Conservation (phyloP, 169 alveolate genomes). For the Haemoproteus tartakovskyi region DNA sequence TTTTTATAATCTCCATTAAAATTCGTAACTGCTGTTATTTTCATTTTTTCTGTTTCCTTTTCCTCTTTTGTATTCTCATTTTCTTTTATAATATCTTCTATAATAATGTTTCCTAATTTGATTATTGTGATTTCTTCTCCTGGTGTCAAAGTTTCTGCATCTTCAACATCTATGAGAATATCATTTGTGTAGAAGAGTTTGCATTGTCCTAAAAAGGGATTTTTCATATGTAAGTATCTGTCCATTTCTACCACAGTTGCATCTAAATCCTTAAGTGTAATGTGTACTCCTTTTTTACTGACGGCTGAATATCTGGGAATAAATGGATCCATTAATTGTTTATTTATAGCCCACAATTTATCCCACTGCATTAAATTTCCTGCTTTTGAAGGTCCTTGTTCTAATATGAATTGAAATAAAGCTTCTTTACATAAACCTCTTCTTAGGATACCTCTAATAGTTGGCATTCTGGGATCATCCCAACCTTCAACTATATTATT, state of each 20-base stretch:
- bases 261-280: conserved; percentile 64
- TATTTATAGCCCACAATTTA: conserved; percentile 96
- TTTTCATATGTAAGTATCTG: conserved; percentile 91
- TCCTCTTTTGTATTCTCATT: conserved; percentile 70
- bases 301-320: conserved; percentile 94
- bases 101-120: conserved; percentile 94
- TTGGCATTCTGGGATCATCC: conserved; percentile 98
- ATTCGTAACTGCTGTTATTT: conserved; percentile 78
- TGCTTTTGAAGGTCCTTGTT: conserved; percentile 96
- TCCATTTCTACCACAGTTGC: conserved; percentile 70
- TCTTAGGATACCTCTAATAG: conserved; percentile 96
- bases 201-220: conserved; percentile 88
- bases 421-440: conserved; percentile 97
- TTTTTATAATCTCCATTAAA: conserved; percentile 89
- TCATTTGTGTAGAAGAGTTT: conserved; percentile 74
- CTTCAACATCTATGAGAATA: conserved; percentile 88
- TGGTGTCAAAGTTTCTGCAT: conserved; percentile 84
- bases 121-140: conserved; percentile 95
- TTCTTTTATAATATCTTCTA: conserved; percentile 52
- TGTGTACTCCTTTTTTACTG: conserved; percentile 65
- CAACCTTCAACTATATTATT: conserved; percentile 92
- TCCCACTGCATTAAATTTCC: conserved; percentile 99
- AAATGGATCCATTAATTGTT: conserved; percentile 91
- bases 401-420: conserved; percentile 93
- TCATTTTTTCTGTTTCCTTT: conserved; percentile 67